Base-by-base conservation (phyloP, 495 filamentous ascomycete genomes). In the Sordaria brevicollis region DNA sequence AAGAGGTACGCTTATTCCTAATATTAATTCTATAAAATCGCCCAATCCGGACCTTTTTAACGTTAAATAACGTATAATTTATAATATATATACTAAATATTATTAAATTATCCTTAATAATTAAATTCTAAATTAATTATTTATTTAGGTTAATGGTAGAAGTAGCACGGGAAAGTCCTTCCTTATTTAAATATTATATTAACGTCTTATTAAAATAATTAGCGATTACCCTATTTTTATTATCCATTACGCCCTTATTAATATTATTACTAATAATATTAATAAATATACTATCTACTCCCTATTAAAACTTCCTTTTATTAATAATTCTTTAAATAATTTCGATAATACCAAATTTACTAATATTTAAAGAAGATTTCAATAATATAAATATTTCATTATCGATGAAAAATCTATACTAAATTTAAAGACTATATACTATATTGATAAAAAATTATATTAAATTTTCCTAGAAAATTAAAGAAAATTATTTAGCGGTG, bases 211-310 rank as follows among this genome's bases (percentile, higher is more conserved):
- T n/a, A 4, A 39, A 1, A 39, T 39, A 17, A 1, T 2, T n/a
- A n/a, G n/a, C n/a, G n/a, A n/a, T 2, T 5, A 15, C 0, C 15
- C 15, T 1, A 39, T 5, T 2, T 5, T 0, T 6, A n/a, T 39
- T 39, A n/a, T 39, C 2, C 17, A 39, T 3, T 39, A n/a, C 0
- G 15, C 37, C 4, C n/a, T n/a, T 39, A 39, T 6, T 39, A 39
- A 5, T 0, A 4, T 39, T 5, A 15, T 15, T 5, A 15, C 37
- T n/a, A 39, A 39, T 5, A 39, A 39, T n/a, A 39, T 39, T 3
- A 5, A 39, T 5, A 1, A 15, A 5, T n/a, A 39, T 39, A 39
- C 2, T 1, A 39, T 39, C 0, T 6, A 39, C 7, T 39, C 15
- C 3, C 3, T 39, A 5, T 1, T 39, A 5, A 39, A 39, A 2